Conservation (phyloP, 2,329 filamentous ascomycete genomes). For the Xylogone sp. region DNA sequence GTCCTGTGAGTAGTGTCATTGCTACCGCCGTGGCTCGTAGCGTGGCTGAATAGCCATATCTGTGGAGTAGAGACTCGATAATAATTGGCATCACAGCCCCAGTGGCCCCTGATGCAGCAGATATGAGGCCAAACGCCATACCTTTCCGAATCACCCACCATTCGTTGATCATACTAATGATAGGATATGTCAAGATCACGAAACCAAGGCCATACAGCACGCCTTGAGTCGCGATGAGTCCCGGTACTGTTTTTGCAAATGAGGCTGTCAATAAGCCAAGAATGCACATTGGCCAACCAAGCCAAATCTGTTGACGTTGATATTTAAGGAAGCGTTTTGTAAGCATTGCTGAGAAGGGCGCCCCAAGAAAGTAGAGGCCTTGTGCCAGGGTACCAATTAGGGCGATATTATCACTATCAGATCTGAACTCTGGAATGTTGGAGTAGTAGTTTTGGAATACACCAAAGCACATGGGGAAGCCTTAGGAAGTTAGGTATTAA, state of each 20-base stretch:
- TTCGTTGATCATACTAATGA: conserved; percentile 56
- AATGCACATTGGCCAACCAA: conserved; percentile 38
- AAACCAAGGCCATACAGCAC: conserved; percentile 58
- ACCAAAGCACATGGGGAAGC: conserved; percentile 66
- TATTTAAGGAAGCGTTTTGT: conserved; percentile 30
- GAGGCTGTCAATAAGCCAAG: conserved; percentile 39
- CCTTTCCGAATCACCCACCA: conserved; percentile 58
- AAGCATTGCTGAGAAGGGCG: conserved; percentile 29
- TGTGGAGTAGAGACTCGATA: conserved; percentile 46
- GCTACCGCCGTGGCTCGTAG: conserved; percentile 49
- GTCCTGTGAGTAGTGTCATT: conserved; percentile 47
- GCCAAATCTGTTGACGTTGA: conserved; percentile 32
- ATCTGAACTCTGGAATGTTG: conserved; percentile 52
- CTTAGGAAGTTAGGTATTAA: too few relatives aligned
- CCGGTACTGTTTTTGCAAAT: conserved; percentile 47
- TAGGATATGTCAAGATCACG: conserved; percentile 50
- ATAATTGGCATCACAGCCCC: conserved; percentile 52
- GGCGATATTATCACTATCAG: conserved; percentile 43
- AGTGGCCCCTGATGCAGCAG: conserved; percentile 37
- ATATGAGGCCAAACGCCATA: conserved; percentile 57
- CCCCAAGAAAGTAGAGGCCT: conserved; percentile 31
- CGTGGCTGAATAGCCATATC: conserved; percentile 50
- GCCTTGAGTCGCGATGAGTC: conserved; percentile 58
- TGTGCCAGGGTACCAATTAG: conserved; percentile 53
- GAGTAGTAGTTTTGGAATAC: conserved; percentile 70